A percentile compares a stretch with the other conserved stretches of the same genome.
Evolutionary conservation across 1,284 basidiomycete genomes (phyloP).

Genomic region (Leucoagaricus sp.): DNA sequence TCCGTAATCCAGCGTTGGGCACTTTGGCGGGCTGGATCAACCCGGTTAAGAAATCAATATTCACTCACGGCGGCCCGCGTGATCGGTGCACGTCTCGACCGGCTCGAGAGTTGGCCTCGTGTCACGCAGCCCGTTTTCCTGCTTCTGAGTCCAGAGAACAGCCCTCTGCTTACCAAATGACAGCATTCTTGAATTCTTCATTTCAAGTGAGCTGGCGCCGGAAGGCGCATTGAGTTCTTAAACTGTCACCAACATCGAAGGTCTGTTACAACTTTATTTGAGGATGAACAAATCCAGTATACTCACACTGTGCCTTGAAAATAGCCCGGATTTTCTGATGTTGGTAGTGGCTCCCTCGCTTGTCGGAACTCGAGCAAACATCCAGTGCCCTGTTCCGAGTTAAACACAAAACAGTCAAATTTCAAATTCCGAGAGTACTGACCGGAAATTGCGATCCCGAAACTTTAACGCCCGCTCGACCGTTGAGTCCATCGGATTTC

Average conservation of each 20-base stretch:
- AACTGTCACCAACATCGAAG: not conserved
- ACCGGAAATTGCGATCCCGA: not conserved
- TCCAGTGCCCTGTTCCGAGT: not conserved
- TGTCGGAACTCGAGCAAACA: not conserved
- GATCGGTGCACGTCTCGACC: conserved; percentile 8
- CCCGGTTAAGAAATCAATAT: not conserved
- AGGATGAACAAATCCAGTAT: too few relatives aligned
- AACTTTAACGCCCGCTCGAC: too few relatives aligned
- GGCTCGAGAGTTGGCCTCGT: conserved; percentile 9
- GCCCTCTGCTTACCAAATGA: conserved; percentile 7
- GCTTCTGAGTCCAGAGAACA: conserved; percentile 2
- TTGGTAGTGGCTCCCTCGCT: too few relatives aligned
- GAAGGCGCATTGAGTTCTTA: not conserved
- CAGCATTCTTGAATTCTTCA: not conserved
- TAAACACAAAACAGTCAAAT: not conserved
- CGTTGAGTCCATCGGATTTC: too few relatives aligned
- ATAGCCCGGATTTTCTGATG: too few relatives aligned
- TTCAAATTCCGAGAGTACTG: not conserved
- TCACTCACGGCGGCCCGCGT: conserved; percentile 2
- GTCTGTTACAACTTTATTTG: not conserved
- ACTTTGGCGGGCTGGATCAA: conserved; percentile 8
- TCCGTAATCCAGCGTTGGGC: too few relatives aligned
- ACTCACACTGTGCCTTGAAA: too few relatives aligned
- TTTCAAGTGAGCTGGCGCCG: not conserved
- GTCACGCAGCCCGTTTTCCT: conserved; percentile 1